A percentile compares a stretch with the other conserved stretches of the same genome.
These are phyloP conservation scores for Theobroma grandiflorum DNA, from an alignment of 441 rosid genomes.

Conservation along the genomic window DNA sequence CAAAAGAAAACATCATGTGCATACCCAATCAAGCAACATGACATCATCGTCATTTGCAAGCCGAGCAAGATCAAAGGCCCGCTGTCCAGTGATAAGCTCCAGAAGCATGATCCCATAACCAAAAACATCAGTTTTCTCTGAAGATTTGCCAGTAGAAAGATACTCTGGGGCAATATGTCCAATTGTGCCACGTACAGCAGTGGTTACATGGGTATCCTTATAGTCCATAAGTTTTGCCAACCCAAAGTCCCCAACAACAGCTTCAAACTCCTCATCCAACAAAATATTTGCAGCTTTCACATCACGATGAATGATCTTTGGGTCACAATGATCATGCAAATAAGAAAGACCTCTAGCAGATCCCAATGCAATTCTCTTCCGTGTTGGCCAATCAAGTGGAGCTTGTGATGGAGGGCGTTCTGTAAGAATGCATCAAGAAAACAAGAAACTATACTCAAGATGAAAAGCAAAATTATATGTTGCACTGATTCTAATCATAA, in stretches of 20 bases:
- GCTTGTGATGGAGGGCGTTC: constrained; percentile 72
- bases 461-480: constrained; percentile 11
- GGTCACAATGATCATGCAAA: constrained; percentile 86
- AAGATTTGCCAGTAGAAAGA: constrained; percentile 81
- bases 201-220: constrained; percentile 85
- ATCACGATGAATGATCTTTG: constrained; percentile 86
- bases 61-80: constrained; percentile 89
- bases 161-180: constrained; percentile 87
- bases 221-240: constrained; percentile 89
- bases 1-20: not conserved
- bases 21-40: constrained; percentile 88
- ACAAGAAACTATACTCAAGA: not conserved
- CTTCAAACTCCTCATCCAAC: constrained; percentile 83
- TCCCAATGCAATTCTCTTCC: constrained; percentile 75
- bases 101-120: constrained; percentile 86
- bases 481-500: not conserved
- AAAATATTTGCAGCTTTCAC: constrained; percentile 84
- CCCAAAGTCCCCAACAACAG: constrained; percentile 87
- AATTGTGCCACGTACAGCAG: constrained; percentile 83
- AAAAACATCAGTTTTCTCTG: constrained; percentile 80
- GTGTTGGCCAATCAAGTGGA: constrained; percentile 78
- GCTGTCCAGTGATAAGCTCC: constrained; percentile 82
- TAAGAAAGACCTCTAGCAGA: constrained; percentile 82
- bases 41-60: constrained; percentile 87
- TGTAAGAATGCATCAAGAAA: constrained; percentile 34